phyloP scores from a whole-genome alignment of 2,329 filamentous ascomycete species.

The Raffaelea deltoideospora region DNA sequence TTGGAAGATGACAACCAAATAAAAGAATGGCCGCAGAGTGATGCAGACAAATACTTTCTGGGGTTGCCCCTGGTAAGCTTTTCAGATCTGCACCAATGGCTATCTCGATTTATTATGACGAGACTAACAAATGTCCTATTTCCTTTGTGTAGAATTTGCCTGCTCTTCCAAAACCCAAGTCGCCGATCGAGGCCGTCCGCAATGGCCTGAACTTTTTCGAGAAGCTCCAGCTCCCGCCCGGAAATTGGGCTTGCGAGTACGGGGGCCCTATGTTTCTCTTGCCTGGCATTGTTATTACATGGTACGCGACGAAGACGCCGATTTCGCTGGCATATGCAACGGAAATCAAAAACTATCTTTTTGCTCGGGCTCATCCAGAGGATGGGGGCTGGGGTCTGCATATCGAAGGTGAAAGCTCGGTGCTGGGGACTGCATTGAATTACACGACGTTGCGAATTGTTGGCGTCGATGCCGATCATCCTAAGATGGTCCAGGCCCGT shows the following conservation, averaged over 20 bases:
- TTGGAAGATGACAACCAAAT: conserved; percentile 56
- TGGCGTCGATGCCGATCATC: conserved; percentile 70
- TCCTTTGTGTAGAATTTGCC: conserved; percentile 51
- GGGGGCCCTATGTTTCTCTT: conserved; percentile 94
- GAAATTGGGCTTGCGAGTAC: conserved; percentile 96
- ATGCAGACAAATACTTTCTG: conserved; percentile 79
- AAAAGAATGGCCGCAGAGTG: conserved; percentile 69
- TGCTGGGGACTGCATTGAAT: conserved; percentile 81
- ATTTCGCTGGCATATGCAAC: conserved; percentile 66
- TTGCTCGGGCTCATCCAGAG: conserved; percentile 66
- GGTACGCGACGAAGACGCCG: conserved; percentile 79
- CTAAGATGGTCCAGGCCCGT: conserved; percentile 72
- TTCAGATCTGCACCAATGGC: too few species aligned
- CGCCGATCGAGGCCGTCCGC: conserved; percentile 57
- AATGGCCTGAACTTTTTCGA: conserved; percentile 86
- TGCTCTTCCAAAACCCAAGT: conserved; percentile 52
- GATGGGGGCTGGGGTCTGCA: conserved; percentile 98
- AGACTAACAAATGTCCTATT: not conserved
- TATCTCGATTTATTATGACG: not conserved
- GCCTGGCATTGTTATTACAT: conserved; percentile 69
- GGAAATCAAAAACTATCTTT: conserved; percentile 87
- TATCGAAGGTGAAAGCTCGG: conserved; percentile 82
- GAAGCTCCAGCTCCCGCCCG: conserved; percentile 71
- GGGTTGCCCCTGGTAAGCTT: conserved; percentile 58
- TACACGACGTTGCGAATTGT: conserved; percentile 70